Percentiles rank a stretch among this genome's conserved stretches.
Conservation (phyloP, 768 basidiomycete species). For the Boletus rubroflammeus region DNA sequence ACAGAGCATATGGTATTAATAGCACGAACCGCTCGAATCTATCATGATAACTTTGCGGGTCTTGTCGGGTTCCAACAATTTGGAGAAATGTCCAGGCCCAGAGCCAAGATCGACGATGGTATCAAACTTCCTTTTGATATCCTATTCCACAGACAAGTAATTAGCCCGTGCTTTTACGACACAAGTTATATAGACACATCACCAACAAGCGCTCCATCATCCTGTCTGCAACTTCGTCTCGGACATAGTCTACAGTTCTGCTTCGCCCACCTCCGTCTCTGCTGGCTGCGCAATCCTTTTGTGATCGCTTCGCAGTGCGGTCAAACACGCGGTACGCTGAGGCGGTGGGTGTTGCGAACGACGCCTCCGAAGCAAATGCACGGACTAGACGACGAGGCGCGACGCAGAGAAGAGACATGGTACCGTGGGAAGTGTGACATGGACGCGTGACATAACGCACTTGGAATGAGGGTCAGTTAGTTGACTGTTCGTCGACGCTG, state of each 20-base stretch:
- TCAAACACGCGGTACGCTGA: slow-evolving; percentile 82
- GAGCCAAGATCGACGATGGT: slow-evolving; percentile 84
- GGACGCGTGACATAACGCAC: slow-evolving; percentile 12
- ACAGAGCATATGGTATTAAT: neutral
- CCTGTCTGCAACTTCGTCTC: slow-evolving; percentile 85
- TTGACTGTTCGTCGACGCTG: neutral
- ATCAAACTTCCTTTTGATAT: slow-evolving; percentile 82
- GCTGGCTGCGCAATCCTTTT: slow-evolving; percentile 70
- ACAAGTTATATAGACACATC: slow-evolving; percentile 17
- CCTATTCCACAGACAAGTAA: slow-evolving; percentile 45
- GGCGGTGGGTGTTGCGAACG: slow-evolving; percentile 37
- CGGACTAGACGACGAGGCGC: slow-evolving; percentile 27
- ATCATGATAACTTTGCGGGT: slow-evolving; percentile 77
- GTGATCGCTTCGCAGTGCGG: slow-evolving; percentile 67
- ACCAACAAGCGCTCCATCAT: slow-evolving; percentile 91
- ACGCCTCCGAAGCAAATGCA: slow-evolving; percentile 48
- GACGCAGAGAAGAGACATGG: slow-evolving; percentile 11
- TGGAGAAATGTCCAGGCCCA: slow-evolving; percentile 90
- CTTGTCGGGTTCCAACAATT: slow-evolving; percentile 65
- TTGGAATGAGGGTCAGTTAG: neutral
- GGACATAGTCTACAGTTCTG: slow-evolving; percentile 84
- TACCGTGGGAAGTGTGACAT: slow-evolving; percentile 19
- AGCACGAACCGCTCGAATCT: slow-evolving; percentile 73
- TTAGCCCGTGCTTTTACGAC: slow-evolving; percentile 1
- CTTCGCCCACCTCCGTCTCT: slow-evolving; percentile 57